These are phyloP conservation scores for Tuber aestivum DNA, from an alignment of 495 filamentous ascomycete genomes.

Conservation along the genomic window DNA sequence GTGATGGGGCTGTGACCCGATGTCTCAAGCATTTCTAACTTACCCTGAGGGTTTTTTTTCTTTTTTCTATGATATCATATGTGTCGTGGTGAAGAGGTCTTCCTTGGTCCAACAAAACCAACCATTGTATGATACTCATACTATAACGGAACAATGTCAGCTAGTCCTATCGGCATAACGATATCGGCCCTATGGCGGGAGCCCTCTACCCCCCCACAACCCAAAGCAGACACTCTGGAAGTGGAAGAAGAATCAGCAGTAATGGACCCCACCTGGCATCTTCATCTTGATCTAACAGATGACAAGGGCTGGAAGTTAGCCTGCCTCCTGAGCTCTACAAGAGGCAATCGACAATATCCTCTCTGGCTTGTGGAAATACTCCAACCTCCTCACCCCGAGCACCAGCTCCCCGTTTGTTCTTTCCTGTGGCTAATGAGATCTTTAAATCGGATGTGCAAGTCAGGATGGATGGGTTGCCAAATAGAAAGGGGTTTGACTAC, in stretches of 20 bases:
- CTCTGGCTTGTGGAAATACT: slow-evolving; percentile 82
- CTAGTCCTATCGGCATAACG: background rate
- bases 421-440: slow-evolving; percentile 65
- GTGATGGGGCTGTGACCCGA: background rate
- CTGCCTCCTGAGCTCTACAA: slow-evolving; percentile 80
- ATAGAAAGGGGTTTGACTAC: slow-evolving; percentile 18
- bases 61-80: too few species aligned
- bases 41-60: too few species aligned
- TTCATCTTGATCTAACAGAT: slow-evolving; percentile 5
- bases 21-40: background rate
- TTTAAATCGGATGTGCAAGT: slow-evolving; percentile 56
- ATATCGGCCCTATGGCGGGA: slow-evolving; percentile 20
- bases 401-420: slow-evolving; percentile 73
- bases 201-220: slow-evolving; percentile 22
- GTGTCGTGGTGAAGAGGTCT: background rate
- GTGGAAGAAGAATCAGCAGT: slow-evolving; percentile 37
- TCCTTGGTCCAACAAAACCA: background rate
- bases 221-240: slow-evolving; percentile 19
- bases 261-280: background rate
- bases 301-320: slow-evolving; percentile 59
- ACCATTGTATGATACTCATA: too few species aligned
- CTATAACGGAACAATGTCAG: background rate
- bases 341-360: slow-evolving; percentile 70
- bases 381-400: slow-evolving; percentile 67
- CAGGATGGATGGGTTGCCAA: slow-evolving; percentile 27